Percentiles rank a stretch among this genome's conserved stretches.
Conservation (phyloP, 306 rosid genomes). For the Quillaja saponaria region DNA sequence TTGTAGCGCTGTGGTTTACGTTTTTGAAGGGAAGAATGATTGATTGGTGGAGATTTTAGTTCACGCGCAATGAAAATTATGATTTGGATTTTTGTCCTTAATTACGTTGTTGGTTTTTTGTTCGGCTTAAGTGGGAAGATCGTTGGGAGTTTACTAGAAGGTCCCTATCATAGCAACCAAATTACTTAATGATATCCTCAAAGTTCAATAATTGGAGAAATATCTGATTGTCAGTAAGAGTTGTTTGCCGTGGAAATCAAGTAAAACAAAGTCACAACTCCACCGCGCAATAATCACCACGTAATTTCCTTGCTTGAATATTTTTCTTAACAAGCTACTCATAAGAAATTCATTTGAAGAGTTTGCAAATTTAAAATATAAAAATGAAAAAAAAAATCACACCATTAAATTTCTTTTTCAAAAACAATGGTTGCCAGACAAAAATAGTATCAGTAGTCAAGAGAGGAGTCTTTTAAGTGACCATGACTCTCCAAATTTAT, state of each 20-base stretch:
- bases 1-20: neutral
- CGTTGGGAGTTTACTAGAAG: neutral
- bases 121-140: neutral
- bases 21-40: no score
- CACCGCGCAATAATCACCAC: no score
- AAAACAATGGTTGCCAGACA: no score
- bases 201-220: conserved; percentile 36
- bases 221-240: neutral
- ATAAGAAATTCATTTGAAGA: no score
- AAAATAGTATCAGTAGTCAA: no score
- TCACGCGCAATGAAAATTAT: conserved; percentile 19
- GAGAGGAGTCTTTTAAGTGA: no score
- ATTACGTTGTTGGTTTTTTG: neutral
- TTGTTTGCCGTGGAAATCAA: conserved; percentile 14
- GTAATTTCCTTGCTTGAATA: no score
- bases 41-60: neutral
- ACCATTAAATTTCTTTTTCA: no score
- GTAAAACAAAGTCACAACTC: neutral
- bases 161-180: conserved; percentile 18
- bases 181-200: conserved; percentile 31
- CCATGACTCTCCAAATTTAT: no score
- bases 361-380: no score
- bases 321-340: no score
- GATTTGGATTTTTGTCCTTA: neutral
- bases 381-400: no score